Conservation (phyloP, 2,329 filamentous ascomycete species). For the Tolypocladium inflatum region DNA sequence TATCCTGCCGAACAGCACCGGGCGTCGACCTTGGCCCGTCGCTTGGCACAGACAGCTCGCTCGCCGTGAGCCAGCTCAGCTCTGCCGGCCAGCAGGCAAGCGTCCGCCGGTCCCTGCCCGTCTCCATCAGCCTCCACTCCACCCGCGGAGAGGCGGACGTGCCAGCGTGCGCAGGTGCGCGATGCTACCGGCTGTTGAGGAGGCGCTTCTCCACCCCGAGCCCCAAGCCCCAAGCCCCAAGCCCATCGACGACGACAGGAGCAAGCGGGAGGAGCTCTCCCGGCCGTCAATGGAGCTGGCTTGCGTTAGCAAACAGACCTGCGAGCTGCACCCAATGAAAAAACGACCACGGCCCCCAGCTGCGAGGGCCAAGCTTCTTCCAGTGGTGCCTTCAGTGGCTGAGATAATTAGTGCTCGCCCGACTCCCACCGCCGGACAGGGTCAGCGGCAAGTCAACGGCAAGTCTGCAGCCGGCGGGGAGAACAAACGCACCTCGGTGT, state of each 20-base stretch:
- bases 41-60: background rate
- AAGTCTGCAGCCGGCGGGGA: background rate
- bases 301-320: background rate
- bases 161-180: background rate
- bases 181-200: background rate
- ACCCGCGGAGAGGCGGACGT: background rate
- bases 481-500: background rate
- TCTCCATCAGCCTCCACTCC: background rate
- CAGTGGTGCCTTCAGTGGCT: background rate
- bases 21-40: background rate
- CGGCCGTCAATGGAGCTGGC: background rate
- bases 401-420: background rate
- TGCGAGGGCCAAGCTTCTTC: background rate
- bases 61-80: background rate
- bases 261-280: background rate
- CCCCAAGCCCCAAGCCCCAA: background rate
- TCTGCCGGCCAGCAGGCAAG: background rate
- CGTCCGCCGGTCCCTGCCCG: background rate
- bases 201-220: background rate
- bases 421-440: background rate
- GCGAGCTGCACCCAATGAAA: background rate
- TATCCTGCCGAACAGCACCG: background rate
- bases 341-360: background rate
- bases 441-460: background rate
- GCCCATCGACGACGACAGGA: background rate